Evolutionary conservation across 768 basidiomycete species (phyloP), one percentile per base, ranked within the genome.

Genomic region (Dioszegia crocea): DNA sequence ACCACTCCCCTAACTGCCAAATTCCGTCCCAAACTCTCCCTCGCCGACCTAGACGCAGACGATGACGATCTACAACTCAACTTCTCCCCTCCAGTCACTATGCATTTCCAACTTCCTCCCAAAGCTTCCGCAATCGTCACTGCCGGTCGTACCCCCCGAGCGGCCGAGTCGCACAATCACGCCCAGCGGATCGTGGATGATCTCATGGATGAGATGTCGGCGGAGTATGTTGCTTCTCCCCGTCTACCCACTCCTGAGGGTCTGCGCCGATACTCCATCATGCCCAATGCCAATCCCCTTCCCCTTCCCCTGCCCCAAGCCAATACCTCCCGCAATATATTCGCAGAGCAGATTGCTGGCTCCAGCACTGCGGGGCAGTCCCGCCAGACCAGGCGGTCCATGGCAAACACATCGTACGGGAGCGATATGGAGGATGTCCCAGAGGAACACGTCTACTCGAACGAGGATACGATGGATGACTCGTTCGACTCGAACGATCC

Each of bases 101-200:
- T 83, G 77, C 80, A 81, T 41, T 83, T 83, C 60, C 79, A 80
- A 9, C 76, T 80, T 24, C 80, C 80, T 2, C 72, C 63, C 9
- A 58, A 66, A 30, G 63, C 63, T 16, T 56, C 67, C 46, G 69
- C 72, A 1, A 52, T 67, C 21, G 39, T 60, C 24, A 59, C 63
- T 29, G 52, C 60, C n/a, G 59, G 62, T 24, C 61, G 54, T 24
- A 66, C 66, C 10, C 65, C 66, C 21, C 26, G 8, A 21, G 43
- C 44, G 36, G 41, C 30, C 29, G 27, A 39, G 27, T 38, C 19
- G 29, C 14, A 45, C 46, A 46, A 40, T 27, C 30, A 60, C 9
- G 52, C 62, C 27, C 53, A 56, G 39, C 27, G 47, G 27, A 92
- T 93, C 1, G 90, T 98, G 61, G 84, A 84, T 4, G 86, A 86